Evolutionary conservation across 345 rosid species (phyloP).

Genomic region (Pugionium cornutum): DNA sequence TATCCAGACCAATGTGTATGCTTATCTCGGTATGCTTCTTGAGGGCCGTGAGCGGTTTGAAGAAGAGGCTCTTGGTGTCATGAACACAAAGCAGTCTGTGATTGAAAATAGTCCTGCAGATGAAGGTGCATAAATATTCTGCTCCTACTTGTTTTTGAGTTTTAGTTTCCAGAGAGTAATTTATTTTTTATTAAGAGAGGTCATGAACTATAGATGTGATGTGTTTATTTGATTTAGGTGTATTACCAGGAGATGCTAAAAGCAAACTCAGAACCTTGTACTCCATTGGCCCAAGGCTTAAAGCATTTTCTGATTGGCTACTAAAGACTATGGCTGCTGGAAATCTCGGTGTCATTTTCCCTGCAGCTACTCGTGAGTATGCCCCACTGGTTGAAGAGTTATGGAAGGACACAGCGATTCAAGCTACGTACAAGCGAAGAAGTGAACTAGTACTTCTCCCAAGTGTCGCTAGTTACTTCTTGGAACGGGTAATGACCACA

Average conservation of each 20-base stretch:
- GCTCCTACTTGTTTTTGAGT: conserved; percentile 7
- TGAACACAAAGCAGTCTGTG: conserved; percentile 37
- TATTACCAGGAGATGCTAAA: conserved; percentile 46
- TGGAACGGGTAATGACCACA: conserved; percentile 68
- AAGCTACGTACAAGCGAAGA: conserved; percentile 75
- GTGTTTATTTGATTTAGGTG: conserved; percentile 2
- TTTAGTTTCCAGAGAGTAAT: not conserved
- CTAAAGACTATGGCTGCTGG: conserved; percentile 91
- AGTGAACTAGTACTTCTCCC: conserved; percentile 81
- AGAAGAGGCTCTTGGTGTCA: conserved; percentile 69
- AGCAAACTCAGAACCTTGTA: conserved; percentile 49
- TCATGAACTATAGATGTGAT: not conserved
- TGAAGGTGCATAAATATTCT: conserved; percentile 32
- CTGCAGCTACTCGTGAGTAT: conserved; percentile 96
- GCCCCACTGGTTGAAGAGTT: conserved; percentile 92
- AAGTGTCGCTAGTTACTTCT: conserved; percentile 78
- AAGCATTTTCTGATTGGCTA: conserved; percentile 93
- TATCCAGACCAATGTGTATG: conserved; percentile 86
- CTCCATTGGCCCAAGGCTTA: conserved; percentile 78
- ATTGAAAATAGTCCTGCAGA: conserved; percentile 43
- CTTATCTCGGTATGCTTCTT: conserved; percentile 90
- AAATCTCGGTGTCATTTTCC: conserved; percentile 78
- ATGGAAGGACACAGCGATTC: conserved; percentile 86
- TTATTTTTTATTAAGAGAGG: not conserved
- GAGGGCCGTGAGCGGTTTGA: conserved; percentile 97